phyloP scores from a whole-genome alignment of 2,329 filamentous ascomycete species.

The Podosphaera aphanis region DNA sequence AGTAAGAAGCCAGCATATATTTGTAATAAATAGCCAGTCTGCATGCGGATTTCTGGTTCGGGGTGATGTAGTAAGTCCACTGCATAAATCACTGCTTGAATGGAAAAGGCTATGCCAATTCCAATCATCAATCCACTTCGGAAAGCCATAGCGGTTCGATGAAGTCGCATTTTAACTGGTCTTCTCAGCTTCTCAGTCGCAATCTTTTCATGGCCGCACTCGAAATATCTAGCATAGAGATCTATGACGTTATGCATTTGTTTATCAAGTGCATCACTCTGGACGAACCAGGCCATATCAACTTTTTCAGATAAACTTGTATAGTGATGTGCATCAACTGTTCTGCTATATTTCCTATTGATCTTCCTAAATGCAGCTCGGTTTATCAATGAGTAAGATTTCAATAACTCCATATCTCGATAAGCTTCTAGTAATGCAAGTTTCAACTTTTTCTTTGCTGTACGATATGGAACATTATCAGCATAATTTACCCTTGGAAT shows the following conservation, averaged over 20 bases:
- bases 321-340: constrained; percentile 51
- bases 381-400: constrained; percentile 76
- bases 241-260: constrained; percentile 69
- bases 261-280: constrained; percentile 61
- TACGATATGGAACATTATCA: constrained; percentile 55
- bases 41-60: constrained; percentile 24
- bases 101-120: constrained; percentile 37
- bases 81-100: constrained; percentile 42
- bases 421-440: constrained; percentile 83
- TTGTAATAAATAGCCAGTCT: constrained; percentile 53
- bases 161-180: constrained; percentile 32
- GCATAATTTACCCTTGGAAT: constrained; percentile 15
- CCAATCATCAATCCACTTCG: constrained; percentile 43
- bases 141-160: constrained; percentile 34
- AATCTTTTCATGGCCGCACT: constrained; percentile 77
- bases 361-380: constrained; percentile 88
- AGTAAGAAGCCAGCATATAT: constrained; percentile 87
- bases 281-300: constrained; percentile 74
- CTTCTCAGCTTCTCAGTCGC: constrained; percentile 70
- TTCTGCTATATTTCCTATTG: constrained; percentile 97
- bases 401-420: constrained; percentile 70
- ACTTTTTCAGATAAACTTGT: constrained; percentile 75
- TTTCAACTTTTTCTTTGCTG: constrained; percentile 80
- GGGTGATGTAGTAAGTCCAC: constrained; percentile 24
- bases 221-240: constrained; percentile 84